These are phyloP conservation scores for Capsicum chinense DNA, from an alignment of 257 asterid species.

Conservation along the genomic window DNA sequence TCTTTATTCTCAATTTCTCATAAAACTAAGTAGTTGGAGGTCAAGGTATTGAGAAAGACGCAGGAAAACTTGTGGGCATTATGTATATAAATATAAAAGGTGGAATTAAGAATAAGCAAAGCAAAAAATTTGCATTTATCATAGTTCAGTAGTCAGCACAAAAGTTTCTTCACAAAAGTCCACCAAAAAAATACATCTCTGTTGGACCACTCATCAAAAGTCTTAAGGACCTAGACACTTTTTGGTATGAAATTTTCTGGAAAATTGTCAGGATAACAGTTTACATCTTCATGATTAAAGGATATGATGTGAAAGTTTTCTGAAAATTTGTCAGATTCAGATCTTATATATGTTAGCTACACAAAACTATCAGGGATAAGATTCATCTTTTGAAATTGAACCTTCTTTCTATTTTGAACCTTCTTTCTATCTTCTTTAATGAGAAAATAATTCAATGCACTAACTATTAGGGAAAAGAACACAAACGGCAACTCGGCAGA, in stretches of 20 bases:
- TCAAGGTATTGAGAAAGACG: neutral
- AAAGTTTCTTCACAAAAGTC: neutral
- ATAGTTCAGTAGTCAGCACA: neutral
- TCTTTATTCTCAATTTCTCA: neutral
- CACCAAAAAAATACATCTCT: neutral
- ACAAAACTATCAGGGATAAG: neutral
- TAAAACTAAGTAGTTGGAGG: neutral
- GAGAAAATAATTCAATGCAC: neutral
- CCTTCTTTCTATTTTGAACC: neutral
- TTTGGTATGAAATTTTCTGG: neutral
- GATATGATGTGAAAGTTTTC: constrained; percentile 14
- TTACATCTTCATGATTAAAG: neutral
- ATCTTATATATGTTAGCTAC: neutral
- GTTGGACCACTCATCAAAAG: constrained; percentile 2
- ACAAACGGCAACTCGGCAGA: no score
- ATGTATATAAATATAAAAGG: neutral
- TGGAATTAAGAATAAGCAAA: neutral
- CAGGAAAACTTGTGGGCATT: neutral
- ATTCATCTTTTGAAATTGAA: neutral
- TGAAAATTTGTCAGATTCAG: constrained; percentile 2
- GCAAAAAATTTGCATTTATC: neutral
- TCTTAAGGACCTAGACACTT: constrained; percentile 7
- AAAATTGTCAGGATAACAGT: neutral
- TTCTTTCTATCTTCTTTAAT: neutral
- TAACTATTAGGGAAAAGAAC: no score